Evolutionary conservation across 2,329 filamentous ascomycete species (phyloP), one percentile per base, ranked within the genome.

Genomic region (Aschersonia sp.): DNA sequence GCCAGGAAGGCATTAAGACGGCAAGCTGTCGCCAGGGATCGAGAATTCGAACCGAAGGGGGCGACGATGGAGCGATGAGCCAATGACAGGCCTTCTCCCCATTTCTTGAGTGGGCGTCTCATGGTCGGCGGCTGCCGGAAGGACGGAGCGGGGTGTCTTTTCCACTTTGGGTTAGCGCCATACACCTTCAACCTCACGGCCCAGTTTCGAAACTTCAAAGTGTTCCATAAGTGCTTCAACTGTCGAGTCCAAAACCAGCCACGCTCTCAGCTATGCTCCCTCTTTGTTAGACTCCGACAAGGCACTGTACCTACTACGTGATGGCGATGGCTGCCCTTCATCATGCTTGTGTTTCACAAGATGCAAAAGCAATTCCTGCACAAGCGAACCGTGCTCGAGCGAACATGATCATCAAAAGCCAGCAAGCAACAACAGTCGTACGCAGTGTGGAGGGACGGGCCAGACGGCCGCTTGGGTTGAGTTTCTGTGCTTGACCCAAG

Each of bases 181-280:
- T 28, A n/a, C 12, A 5, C 43, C 43, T 32, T 29, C 31, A 31
- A 30, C 44, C 20, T 47, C 43, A 47, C 48, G 55, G 54, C 58
- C 51, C 50, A 55, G 47, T 49, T 53, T 52, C 67, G 69, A 72
- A 72, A 72, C 69, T 58, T 53, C 53, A 57, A 59, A 58, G 48
- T 67, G 69, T 72, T 66, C 62, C 69, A 72, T 62, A 56, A 63
- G 55, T 71, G 69, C 69, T 63, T 71, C 69, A 71, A 61, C 56
- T 51, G 43, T 51, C 51, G 49, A 55, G 58, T 45, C 55, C 47
- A 50, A 45, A 46, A 48, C 48, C 48, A 44, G 48, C 44, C 47
- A 47, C 47, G 30, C 31, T 42, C 40, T 9, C 7, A 43, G 31
- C 28, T n/a, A 38, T 45, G 30, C 30, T n/a, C 30, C 9, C n/a